A percentile compares a stretch with the other conserved stretches of the same genome.
phyloP scores from a whole-genome alignment of 148 eudicot species.

The Rheum nobile region DNA sequence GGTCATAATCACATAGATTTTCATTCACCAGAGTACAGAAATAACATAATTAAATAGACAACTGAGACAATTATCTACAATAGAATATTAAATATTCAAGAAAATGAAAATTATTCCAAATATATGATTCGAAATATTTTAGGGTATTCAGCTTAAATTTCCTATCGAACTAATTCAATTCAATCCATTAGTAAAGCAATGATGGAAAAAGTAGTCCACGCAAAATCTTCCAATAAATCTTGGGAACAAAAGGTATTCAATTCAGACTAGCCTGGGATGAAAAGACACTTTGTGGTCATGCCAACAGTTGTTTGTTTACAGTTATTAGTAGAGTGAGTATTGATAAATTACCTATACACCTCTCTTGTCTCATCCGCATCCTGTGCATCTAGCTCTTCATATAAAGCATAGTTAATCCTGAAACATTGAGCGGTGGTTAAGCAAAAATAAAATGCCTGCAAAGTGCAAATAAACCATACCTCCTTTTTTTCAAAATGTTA shows the following conservation, averaged over 20 bases:
- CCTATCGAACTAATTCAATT: neutral
- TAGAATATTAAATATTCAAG: neutral
- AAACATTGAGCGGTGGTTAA: conserved; percentile 1
- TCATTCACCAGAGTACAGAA: neutral
- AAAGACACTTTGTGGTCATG: neutral
- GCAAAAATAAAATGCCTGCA: neutral
- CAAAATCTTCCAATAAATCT: neutral
- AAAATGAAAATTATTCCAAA: neutral
- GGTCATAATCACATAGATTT: neutral
- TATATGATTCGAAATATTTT: neutral
- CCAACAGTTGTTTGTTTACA: neutral
- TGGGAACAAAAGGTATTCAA: neutral
- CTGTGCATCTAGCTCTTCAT: conserved; percentile 81
- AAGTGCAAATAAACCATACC: neutral
- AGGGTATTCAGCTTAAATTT: neutral
- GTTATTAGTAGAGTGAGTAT: neutral
- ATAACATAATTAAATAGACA: neutral
- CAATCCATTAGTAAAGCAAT: neutral
- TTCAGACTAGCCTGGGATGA: neutral
- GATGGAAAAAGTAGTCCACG: neutral
- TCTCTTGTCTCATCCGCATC: conserved; percentile 72
- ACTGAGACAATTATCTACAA: neutral
- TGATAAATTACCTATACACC: conserved; percentile 49
- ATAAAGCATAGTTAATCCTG: conserved; percentile 83
- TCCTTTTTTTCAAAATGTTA: too few relatives aligned